Percentiles rank a stretch among this genome's conserved stretches.
Evolutionary conservation across 495 filamentous ascomycete genomes (phyloP).

Genomic region (Aspergillus taichungensis): DNA sequence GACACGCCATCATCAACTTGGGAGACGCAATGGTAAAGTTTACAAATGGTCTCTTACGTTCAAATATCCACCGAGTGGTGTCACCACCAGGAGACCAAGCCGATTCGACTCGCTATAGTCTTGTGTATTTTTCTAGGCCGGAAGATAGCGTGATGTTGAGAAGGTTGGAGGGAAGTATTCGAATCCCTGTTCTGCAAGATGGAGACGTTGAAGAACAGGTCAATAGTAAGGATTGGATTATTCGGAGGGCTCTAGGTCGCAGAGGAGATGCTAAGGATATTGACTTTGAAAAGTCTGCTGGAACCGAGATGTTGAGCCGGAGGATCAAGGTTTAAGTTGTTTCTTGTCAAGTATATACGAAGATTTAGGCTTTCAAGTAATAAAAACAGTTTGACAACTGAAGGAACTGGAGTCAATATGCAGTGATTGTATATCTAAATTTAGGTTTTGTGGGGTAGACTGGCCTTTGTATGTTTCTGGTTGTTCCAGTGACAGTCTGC

Average conservation of each 20-base stretch:
- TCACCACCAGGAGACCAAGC: conserved; percentile 47
- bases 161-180: conserved; percentile 28
- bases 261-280: conserved; percentile 22
- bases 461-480: too few species aligned
- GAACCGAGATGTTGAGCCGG: conserved; percentile 33
- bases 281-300: conserved; percentile 29
- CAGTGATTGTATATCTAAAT: not conserved
- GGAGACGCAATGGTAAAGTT: conserved; percentile 59
- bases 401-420: not conserved
- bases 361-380: too few species aligned
- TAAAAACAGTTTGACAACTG: not conserved
- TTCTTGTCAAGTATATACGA: not conserved
- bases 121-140: conserved; percentile 55
- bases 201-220: conserved; percentile 32
- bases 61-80: conserved; percentile 56
- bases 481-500: too few species aligned
- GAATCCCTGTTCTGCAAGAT: conserved; percentile 23
- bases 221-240: conserved; percentile 42
- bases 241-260: conserved; percentile 31
- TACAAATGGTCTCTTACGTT: conserved; percentile 49
- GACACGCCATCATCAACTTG: conserved; percentile 54
- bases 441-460: too few species aligned
- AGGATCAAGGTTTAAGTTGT: conserved; percentile 20
- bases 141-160: conserved; percentile 47
- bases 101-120: conserved; percentile 42